Evolutionary conservation across 495 filamentous ascomycete genomes (phyloP), one percentile per base, ranked within the genome.

Genomic region (Pseudoneurospora amorphoporcata): DNA sequence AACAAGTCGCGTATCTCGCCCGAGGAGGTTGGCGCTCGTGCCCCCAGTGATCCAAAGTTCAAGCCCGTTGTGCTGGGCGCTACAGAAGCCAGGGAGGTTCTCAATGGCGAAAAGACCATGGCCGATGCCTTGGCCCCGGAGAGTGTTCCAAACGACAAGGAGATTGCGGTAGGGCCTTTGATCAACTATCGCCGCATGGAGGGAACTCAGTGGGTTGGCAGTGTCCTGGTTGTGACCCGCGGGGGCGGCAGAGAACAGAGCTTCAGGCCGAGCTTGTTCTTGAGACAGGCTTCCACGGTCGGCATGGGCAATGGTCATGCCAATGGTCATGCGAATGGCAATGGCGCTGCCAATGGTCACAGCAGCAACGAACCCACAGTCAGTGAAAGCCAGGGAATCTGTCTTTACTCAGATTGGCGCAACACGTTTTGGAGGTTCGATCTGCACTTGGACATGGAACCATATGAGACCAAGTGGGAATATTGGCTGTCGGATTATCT

Each of bases 141-240:
- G 53, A 45, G 47, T 19, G 65, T 72, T 7, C 73, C 75, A 35
- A 82, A 86, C 69, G 84, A 82, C 68, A 81, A 88, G 70, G 87
- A 94, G 72, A 84, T 97, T 23, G 84, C 92, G 41, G 92, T 90
- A 75, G 94, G 94, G 16, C 94, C 94, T 9, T 81, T 97, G 71
- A 81, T 97, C 76, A 97, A 97, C 81, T 93, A 95, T 79, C 88
- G 90, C 74, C 89, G 90, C 77, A 95, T 94, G 92, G 90, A 90
- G 80, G 86, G 87, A 53, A 84, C 82, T 69, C 76, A 79, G n/a
- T 97, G 94, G 94, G 85, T 91, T 76, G 94, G 94, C 39, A 95
- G 92, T 78, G 91, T 97, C 16, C 82, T 97, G 77, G 83, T 97
- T 69, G 92, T 97, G 45, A 91, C 89, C 42, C 88, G 86, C 58